phyloP scores from a whole-genome alignment of 2,329 filamentous ascomycete species.

The Onygena corvina region DNA sequence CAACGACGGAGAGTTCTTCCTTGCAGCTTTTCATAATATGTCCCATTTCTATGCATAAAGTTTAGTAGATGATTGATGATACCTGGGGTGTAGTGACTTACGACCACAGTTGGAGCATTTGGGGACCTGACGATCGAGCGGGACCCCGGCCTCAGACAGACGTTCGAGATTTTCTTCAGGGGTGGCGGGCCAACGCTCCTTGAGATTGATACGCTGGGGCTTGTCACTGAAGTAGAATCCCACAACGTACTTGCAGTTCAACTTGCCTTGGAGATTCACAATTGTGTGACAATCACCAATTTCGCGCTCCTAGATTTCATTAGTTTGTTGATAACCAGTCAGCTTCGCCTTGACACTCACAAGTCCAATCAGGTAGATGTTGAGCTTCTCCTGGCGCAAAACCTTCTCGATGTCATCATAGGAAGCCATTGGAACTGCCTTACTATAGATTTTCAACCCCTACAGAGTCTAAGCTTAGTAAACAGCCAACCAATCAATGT shows the following conservation, averaged over 20 bases:
- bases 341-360: constrained; percentile 21
- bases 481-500: background rate
- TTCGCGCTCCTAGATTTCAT: constrained; percentile 30
- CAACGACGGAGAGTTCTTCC: constrained; percentile 32
- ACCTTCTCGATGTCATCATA: constrained; percentile 41
- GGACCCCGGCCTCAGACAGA: constrained; percentile 40
- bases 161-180: constrained; percentile 42
- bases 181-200: constrained; percentile 38
- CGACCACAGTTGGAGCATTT: constrained; percentile 42
- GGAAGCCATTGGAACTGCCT: constrained; percentile 35
- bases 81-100: constrained; percentile 19
- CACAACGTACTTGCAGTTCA: constrained; percentile 40
- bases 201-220: constrained; percentile 36
- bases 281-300: constrained; percentile 36
- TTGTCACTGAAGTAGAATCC: constrained; percentile 38
- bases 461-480: constrained; percentile 7
- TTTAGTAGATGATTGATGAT: background rate
- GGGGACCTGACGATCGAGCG: constrained; percentile 39
- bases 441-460: constrained; percentile 41
- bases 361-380: constrained; percentile 42
- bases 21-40: constrained; percentile 39
- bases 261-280: constrained; percentile 43
- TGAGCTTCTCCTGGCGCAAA: constrained; percentile 38
- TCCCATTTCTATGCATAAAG: constrained; percentile 32
- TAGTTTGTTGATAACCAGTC: background rate